Evolutionary conservation across 73 alveolate genomes (phyloP).

Genomic region (Blepharisma stoltei): DNA sequence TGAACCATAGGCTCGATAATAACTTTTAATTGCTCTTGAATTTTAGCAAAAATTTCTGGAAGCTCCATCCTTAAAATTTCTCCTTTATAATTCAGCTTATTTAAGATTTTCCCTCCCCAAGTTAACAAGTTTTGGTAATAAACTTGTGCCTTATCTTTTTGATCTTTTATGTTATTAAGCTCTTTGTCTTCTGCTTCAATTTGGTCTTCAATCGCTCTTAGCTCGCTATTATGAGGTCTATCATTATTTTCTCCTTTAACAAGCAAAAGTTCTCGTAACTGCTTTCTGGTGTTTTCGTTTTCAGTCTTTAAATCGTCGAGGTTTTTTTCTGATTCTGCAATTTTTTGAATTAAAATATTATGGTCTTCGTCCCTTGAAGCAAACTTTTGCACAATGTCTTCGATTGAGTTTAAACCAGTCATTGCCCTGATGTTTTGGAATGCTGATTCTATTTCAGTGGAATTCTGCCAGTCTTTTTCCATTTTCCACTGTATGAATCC

Average conservation of each 20-base stretch:
- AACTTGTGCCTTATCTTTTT: no score
- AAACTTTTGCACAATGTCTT: not conserved
- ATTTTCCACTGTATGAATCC: not conserved
- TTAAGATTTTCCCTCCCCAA: no score
- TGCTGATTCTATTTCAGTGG: not conserved
- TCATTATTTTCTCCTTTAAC: not conserved
- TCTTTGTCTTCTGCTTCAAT: no score
- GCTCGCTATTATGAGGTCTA: no score
- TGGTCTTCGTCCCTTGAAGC: not conserved
- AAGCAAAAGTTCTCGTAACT: not conserved
- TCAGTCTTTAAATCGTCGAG: not conserved
- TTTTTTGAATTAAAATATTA: not conserved
- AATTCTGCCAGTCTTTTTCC: not conserved
- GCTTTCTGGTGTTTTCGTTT: not conserved
- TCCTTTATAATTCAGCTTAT: no score
- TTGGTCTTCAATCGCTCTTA: no score
- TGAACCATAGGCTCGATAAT: no score
- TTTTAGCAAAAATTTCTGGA: no score
- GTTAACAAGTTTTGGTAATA: no score
- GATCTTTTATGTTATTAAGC: no score
- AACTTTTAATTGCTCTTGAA: no score
- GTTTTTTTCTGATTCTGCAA: not conserved
- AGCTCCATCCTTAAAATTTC: no score
- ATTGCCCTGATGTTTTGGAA: not conserved
- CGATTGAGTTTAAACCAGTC: not conserved